Evolutionary conservation across 2,329 filamentous ascomycete species (phyloP).

Genomic region (Chaetomiaceae sp.): DNA sequence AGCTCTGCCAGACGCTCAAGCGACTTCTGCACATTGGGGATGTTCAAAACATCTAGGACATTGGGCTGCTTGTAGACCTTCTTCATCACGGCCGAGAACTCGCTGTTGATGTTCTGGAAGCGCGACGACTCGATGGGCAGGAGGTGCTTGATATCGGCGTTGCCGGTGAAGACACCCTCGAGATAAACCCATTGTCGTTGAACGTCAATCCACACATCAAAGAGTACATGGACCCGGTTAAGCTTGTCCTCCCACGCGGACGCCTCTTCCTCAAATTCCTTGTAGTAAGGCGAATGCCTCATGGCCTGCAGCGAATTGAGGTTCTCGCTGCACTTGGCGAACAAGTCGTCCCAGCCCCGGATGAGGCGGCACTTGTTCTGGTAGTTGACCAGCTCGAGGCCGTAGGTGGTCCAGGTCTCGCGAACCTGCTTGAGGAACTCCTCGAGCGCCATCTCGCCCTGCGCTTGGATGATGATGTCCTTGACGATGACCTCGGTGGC

Average conservation of each 20-base stretch:
- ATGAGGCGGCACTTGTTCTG: conserved; percentile 98
- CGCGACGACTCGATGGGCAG: conserved; percentile 92
- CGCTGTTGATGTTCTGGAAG: conserved; percentile 98
- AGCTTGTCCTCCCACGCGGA: conserved; percentile 96
- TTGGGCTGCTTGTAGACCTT: conserved; percentile 96
- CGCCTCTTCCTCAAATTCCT: conserved; percentile 97
- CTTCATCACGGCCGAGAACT: conserved; percentile 99
- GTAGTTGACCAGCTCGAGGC: conserved; percentile 90
- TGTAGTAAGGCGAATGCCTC: conserved; percentile 98
- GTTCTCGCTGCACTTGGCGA: conserved; percentile 97
- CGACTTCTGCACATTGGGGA: conserved; percentile 92
- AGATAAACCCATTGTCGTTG: conserved; percentile 99
- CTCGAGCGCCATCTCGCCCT: conserved; percentile 96
- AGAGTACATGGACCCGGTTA: conserved; percentile 92
- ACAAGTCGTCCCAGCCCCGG: conserved; percentile 95
- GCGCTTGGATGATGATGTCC: conserved; percentile 90
- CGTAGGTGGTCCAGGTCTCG: conserved; percentile 94
- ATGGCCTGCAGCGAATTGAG: conserved; percentile 96
- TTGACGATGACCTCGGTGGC: conserved; percentile 82
- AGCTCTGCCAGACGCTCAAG: conserved; percentile 93
- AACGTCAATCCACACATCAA: conserved; percentile 99
- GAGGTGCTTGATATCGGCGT: conserved; percentile 97
- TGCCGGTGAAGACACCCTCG: conserved; percentile 97
- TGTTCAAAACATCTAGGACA: conserved; percentile 91
- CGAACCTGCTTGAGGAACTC: conserved; percentile 95